phyloP scores from a whole-genome alignment of 129 eudicot species.

The Flaveria linearis region DNA sequence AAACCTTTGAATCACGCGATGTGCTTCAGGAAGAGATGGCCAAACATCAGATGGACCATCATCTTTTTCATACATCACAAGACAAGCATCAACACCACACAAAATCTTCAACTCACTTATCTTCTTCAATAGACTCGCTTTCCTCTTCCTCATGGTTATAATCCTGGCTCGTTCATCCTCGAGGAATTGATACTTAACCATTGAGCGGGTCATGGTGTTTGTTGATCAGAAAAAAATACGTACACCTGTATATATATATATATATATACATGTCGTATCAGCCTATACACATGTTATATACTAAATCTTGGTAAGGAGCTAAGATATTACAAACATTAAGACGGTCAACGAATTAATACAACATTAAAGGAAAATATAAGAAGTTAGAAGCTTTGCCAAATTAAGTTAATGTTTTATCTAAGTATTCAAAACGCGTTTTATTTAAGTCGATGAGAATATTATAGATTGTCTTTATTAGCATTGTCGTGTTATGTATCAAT shows the following conservation, averaged over 20 bases:
- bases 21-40: slow-evolving; percentile 31
- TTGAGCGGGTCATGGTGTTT: slow-evolving; percentile 36
- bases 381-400: slow-evolving; percentile 6
- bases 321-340: slow-evolving; percentile 16
- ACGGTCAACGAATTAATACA: slow-evolving; percentile 23
- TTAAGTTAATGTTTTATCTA: slow-evolving; percentile 15
- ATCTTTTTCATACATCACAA: slow-evolving; percentile 31
- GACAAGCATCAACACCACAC: slow-evolving; percentile 34
- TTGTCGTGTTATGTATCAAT: slow-evolving; percentile 22
- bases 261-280: slow-evolving; percentile 15
- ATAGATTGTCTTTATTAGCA: background rate
- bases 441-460: background rate
- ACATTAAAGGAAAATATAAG: slow-evolving; percentile 23
- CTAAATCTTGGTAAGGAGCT: background rate
- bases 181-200: slow-evolving; percentile 25
- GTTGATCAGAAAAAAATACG: background rate
- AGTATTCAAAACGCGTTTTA: slow-evolving; percentile 3
- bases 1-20: slow-evolving; percentile 14
- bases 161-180: slow-evolving; percentile 17
- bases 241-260: background rate
- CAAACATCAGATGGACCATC: slow-evolving; percentile 16
- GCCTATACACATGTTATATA: background rate
- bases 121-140: slow-evolving; percentile 21
- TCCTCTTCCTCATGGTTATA: slow-evolving; percentile 21
- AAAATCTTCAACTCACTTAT: slow-evolving; percentile 19